Conservation (phyloP, 2,329 filamentous ascomycete species). For the Cytospora mali region DNA sequence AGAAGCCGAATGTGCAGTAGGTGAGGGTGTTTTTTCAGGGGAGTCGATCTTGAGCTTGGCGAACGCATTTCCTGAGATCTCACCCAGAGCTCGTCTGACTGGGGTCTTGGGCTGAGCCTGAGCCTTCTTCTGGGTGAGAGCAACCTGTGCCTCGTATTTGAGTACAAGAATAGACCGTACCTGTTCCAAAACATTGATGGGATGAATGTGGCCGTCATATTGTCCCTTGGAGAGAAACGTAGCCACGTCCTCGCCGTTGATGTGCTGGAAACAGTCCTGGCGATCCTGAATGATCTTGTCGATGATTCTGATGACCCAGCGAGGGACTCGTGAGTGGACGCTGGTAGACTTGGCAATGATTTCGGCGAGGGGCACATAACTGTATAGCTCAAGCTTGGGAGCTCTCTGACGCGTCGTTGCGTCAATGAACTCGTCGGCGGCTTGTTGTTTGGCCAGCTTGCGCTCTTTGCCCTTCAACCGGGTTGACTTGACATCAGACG, state of each 20-base stretch:
- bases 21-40: neutral
- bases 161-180: constrained; percentile 1
- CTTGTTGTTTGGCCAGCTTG: constrained; percentile 13
- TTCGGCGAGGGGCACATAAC: constrained; percentile 8
- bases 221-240: constrained; percentile 2
- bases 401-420: constrained; percentile 3
- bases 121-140: neutral
- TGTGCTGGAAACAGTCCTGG: constrained; percentile 10
- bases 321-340: constrained; percentile 5
- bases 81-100: constrained; percentile 1
- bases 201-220: constrained; percentile 11
- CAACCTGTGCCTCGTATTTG: neutral
- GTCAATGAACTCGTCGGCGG: neutral
- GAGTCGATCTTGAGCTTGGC: constrained; percentile 2
- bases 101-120: neutral
- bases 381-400: constrained; percentile 7
- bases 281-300: constrained; percentile 11
- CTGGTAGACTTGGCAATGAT: constrained; percentile 10
- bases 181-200: constrained; percentile 1
- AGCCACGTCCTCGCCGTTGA: constrained; percentile 4
- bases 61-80: constrained; percentile 9
- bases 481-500: constrained; percentile 2
- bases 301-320: constrained; percentile 2
- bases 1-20: neutral
- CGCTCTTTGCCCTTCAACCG: constrained; percentile 14